Evolutionary conservation across 2,329 filamentous ascomycete genomes (phyloP), one percentile per base, ranked within the genome.

Genomic region (Colletotrichum acutatum): DNA sequence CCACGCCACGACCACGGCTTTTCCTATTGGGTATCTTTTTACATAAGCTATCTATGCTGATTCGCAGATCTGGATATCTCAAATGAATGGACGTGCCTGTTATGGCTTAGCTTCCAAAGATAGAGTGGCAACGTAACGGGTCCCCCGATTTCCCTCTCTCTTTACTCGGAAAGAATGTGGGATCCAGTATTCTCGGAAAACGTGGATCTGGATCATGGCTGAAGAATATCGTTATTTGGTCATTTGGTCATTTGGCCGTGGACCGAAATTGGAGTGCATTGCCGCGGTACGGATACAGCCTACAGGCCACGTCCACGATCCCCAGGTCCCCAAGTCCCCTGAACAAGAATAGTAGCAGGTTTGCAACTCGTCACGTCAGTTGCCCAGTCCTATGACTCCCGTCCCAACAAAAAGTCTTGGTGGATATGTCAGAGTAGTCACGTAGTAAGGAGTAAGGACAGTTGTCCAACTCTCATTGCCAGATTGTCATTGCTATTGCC

Each of bases 71-170:
- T 42, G 32, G 22, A n/a, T 22, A 52, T 9, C 16, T 30, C 42
- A 11, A 30, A 14, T 28, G 66, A 37, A 12, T 46, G 49, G 24
- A 46, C 46, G 49, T 52, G 37, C 63, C 63, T 28, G 42, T 71
- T 61, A 37, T 30, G 65, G 65, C 53, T n/a, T 68, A 68, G 65
- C 65, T 63, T 59, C 52, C 58, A 68, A 72, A 72, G 66, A 72
- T 68, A 53, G 69, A 69, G 69, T 72, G 69, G 69, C 69, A 62
- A 58, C 34, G 53, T 16, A 46, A 68, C 52, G 19, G 65, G 34
- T 28, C 57, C 57, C 32, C 14, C 34, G 14, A 24, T 49, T 22
- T 19, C 22, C 46, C 46, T 49, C 7, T 19, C 30, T 28, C 46
- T 19, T 7, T 46, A n/a, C 42, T 49, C 42, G 42, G 19, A 4